Evolutionary conservation across 768 basidiomycete genomes (phyloP), one percentile per base, ranked within the genome.

Genomic region (Mycena rebaudengoi): DNA sequence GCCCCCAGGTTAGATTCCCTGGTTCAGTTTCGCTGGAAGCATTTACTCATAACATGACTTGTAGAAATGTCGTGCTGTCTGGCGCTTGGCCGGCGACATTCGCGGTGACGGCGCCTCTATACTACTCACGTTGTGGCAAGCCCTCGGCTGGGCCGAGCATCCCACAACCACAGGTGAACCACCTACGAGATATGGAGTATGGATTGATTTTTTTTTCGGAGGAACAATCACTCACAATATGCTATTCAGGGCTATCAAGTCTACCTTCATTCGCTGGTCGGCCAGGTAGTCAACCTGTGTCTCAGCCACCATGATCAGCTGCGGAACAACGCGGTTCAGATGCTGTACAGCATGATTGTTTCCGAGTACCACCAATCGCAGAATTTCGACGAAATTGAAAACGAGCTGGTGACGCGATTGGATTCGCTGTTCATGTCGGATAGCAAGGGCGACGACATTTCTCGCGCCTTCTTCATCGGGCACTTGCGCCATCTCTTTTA

Each of bases 81-180:
- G 96, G 96, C 87, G 94, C 35, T 86, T 98, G n/a, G 95, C 93
- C 6, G 96, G 96, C 26, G 97, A 99, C 77, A 88, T 98, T 70
- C 88, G 97, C 23, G 96, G 95, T 11, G 93, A 97, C 74, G 96
- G 95, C 16, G 91, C 95, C 2, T 80, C 86, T 7, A 88, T 97
- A 58, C 75, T 98, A 44, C 76, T 91, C 16, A 87, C 84, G 30
- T 79, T 96, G 6, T 99, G 97, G 97, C 87, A 92, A 70, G 88
- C 92, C 2, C 83, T 99, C 21, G 93, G 91, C 4, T 91, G 90
- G 86, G 86, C 88, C 7, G 88, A 91, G 63, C 81, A 88, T 52
- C 74, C 82, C 21, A 81, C 83, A 21, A 81, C 79, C 37, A 81
- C 78, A 40, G 82, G 80, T 3, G 89, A 87, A 56, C 78, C 82